phyloP scores from a whole-genome alignment of 2,329 filamentous ascomycete species.

The Leptoxyphium fumago region DNA sequence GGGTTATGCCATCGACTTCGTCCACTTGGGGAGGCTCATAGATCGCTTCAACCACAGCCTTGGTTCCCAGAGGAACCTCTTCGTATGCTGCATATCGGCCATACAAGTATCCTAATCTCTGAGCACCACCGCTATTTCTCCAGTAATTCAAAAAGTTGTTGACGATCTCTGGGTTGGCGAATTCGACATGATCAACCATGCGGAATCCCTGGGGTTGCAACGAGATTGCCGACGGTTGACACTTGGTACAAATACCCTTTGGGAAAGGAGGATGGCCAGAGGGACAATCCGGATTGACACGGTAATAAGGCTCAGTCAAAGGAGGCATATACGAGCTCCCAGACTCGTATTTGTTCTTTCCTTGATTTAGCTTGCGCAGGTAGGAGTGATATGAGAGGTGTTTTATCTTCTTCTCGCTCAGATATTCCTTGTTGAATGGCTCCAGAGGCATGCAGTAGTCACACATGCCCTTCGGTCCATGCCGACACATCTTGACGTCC shows the following conservation, averaged over 20 bases:
- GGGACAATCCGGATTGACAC: constrained; percentile 77
- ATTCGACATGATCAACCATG: constrained; percentile 98
- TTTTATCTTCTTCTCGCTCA: constrained; percentile 95
- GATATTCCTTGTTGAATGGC: constrained; percentile 77
- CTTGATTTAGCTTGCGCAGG: constrained; percentile 84
- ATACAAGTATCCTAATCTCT: constrained; percentile 81
- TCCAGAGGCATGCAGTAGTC: constrained; percentile 97
- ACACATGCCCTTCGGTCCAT: constrained; percentile 96
- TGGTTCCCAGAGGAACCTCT: constrained; percentile 84
- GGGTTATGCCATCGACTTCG: constrained; percentile 74
- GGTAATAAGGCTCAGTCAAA: constrained; percentile 80
- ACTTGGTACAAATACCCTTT: constrained; percentile 94
- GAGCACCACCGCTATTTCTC: constrained; percentile 70
- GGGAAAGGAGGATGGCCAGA: constrained; percentile 89
- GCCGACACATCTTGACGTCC: constrained; percentile 80
- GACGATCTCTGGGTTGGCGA: constrained; percentile 69
- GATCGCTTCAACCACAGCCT: constrained; percentile 91
- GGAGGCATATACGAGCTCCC: constrained; percentile 94
- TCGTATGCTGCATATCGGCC: constrained; percentile 81
- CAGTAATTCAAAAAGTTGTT: constrained; percentile 86
- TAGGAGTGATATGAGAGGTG: constrained; percentile 93
- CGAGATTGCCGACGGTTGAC: constrained; percentile 92
- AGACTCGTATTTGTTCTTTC: constrained; percentile 89
- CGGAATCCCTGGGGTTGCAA: constrained; percentile 86
- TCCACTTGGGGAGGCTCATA: constrained; percentile 89